phyloP scores from a whole-genome alignment of 148 eudicot species.

The Drosera capensis region DNA sequence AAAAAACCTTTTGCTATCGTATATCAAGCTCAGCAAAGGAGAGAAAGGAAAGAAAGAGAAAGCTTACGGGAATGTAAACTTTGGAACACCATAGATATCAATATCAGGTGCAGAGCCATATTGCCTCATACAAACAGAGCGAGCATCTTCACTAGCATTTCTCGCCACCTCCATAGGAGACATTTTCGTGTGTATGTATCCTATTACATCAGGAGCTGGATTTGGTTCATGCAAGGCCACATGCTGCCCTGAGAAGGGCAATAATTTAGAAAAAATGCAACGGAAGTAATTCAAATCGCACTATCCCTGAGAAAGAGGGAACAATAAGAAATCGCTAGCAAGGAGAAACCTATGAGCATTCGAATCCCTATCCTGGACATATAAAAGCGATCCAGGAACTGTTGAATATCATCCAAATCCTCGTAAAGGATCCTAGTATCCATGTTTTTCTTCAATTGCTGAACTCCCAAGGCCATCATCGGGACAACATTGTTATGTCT shows the following conservation, averaged over 20 bases:
- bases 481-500: conserved; percentile 97
- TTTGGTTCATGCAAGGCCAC: conserved; percentile 86
- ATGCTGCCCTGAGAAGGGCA: conserved; percentile 89
- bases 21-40: neutral
- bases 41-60: neutral
- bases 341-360: conserved; percentile 83
- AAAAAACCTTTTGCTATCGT: neutral
- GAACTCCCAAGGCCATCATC: conserved; percentile 84
- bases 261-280: too few relatives aligned
- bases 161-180: conserved; percentile 74
- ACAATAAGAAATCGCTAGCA: conserved; percentile 3
- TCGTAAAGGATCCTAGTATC: conserved; percentile 39
- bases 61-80: conserved; percentile 78
- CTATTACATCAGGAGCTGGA: conserved; percentile 61
- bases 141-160: conserved; percentile 92
- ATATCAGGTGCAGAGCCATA: conserved; percentile 83
- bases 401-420: conserved; percentile 69
- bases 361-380: conserved; percentile 96
- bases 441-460: conserved; percentile 74
- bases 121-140: conserved; percentile 62
- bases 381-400: conserved; percentile 88
- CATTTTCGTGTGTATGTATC: conserved; percentile 90
- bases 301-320: neutral
- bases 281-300: too few relatives aligned
- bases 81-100: conserved; percentile 68